These are phyloP conservation scores for Podila epigama DNA, from an alignment of 192 early-diverging fungal genomes.

Conservation along the genomic window DNA sequence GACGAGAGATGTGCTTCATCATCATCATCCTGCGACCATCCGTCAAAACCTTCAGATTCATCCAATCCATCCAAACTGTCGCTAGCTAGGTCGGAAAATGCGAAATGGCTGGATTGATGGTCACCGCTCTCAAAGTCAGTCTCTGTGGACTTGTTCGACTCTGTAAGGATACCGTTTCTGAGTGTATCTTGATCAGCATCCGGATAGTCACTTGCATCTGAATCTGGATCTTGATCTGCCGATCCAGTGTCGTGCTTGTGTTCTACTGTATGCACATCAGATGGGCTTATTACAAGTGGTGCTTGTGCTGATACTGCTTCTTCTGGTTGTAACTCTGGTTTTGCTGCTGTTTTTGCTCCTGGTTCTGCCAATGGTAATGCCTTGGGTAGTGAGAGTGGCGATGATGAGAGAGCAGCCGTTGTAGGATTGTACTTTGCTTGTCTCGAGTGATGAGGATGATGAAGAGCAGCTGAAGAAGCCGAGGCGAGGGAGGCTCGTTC, in stretches of 20 bases:
- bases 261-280: too few species aligned
- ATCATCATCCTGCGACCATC: conserved; percentile 37
- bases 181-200: too few species aligned
- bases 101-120: background rate
- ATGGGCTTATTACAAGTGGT: too few species aligned
- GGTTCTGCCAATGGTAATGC: background rate
- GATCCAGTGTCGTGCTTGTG: too few species aligned
- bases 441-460: too few species aligned
- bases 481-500: background rate
- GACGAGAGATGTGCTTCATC: background rate
- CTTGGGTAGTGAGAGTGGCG: background rate
- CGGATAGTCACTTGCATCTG: background rate
- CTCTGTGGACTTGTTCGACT: background rate
- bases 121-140: background rate
- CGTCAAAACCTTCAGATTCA: conserved; percentile 13
- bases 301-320: background rate
- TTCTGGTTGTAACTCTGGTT: background rate
- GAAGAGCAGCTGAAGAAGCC: background rate
- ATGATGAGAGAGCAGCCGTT: too few species aligned
- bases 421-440: too few species aligned
- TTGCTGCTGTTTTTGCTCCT: background rate
- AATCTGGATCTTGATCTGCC: too few species aligned
- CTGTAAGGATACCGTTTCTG: too few species aligned
- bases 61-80: conserved; percentile 7
- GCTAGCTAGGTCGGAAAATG: conserved; percentile 20